A percentile compares a stretch with the other conserved stretches of the same genome.
phyloP scores from a whole-genome alignment of 257 asterid genomes.

The Knoxia roxburghii region DNA sequence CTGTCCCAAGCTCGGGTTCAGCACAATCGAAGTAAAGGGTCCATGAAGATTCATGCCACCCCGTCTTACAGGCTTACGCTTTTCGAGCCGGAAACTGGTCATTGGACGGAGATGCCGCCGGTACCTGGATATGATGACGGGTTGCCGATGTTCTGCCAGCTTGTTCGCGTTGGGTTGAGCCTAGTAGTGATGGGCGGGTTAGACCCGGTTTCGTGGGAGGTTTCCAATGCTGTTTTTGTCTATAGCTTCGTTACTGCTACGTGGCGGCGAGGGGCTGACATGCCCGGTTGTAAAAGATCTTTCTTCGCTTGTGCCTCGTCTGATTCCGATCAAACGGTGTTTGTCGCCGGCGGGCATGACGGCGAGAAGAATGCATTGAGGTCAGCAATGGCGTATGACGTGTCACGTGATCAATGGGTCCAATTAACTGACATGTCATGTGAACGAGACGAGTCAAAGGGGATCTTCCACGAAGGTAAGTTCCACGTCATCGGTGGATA shows the following conservation, averaged over 20 bases:
- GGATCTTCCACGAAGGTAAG: conserved; percentile 34
- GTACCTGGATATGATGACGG: conserved; percentile 41
- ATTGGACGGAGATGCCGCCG: conserved; percentile 51
- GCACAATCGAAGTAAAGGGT: conserved; percentile 12
- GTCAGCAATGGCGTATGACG: conserved; percentile 63
- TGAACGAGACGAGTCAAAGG: conserved; percentile 71
- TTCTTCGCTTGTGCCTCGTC: conserved; percentile 76
- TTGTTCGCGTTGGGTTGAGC: conserved; percentile 47
- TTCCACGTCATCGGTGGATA: conserved; percentile 78
- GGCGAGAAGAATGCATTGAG: conserved; percentile 52
- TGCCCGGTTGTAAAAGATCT: conserved; percentile 54
- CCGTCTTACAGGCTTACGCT: conserved; percentile 48
- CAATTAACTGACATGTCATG: conserved; percentile 53
- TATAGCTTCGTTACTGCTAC: conserved; percentile 44
- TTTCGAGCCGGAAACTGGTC: conserved; percentile 64
- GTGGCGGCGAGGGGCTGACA: conserved; percentile 65
- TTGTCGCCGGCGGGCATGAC: conserved; percentile 83
- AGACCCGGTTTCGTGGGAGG: conserved; percentile 58
- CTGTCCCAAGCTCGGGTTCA: conserved; percentile 40
- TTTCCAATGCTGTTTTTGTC: conserved; percentile 30
- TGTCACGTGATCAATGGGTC: conserved; percentile 41
- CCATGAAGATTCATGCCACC: conserved; percentile 12
- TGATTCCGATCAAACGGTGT: conserved; percentile 39
- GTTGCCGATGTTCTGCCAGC: conserved; percentile 67
- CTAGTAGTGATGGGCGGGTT: conserved; percentile 71